Evolutionary conservation across 2,329 filamentous ascomycete genomes (phyloP).

Genomic region (Cercospora sojina): DNA sequence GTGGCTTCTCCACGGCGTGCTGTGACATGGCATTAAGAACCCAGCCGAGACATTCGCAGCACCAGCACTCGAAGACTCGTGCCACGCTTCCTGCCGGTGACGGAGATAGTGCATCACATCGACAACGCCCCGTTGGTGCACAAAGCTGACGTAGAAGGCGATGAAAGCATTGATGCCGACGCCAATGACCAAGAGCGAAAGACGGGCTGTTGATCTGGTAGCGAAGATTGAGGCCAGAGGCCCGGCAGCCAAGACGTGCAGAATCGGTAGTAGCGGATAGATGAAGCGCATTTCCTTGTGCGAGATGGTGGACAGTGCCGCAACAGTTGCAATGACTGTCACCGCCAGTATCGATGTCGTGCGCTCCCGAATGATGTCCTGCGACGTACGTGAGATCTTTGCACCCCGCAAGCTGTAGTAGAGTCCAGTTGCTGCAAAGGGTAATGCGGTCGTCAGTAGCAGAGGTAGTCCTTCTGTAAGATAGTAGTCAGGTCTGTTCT

Average conservation of each 20-base stretch:
- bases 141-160: conserved; percentile 68
- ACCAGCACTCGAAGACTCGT: conserved; percentile 13
- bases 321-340: conserved; percentile 58
- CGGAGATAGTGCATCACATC: conserved; percentile 74
- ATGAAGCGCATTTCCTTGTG: conserved; percentile 99
- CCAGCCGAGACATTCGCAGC: conserved; percentile 55
- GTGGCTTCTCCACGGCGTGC: conserved; percentile 90
- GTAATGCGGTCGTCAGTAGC: conserved; percentile 77
- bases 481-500: conserved; percentile 90
- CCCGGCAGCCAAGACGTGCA: conserved; percentile 76
- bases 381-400: neutral
- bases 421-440: conserved; percentile 68
- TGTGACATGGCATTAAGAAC: conserved; percentile 94
- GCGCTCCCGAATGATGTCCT: conserved; percentile 16
- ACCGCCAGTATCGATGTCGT: conserved; percentile 54
- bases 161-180: conserved; percentile 68
- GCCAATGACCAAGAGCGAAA: conserved; percentile 52
- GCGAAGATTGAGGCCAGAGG: conserved; percentile 65
- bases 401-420: conserved; percentile 43
- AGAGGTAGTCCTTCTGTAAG: conserved; percentile 85
- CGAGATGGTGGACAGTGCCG: conserved; percentile 71
- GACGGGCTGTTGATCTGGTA: conserved; percentile 43
- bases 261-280: conserved; percentile 82
- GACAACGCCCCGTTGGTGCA: conserved; percentile 79
- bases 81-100: conserved; percentile 47